Evolutionary conservation across 2,329 filamentous ascomycete species (phyloP).

Genomic region (Xylaria polymorpha): DNA sequence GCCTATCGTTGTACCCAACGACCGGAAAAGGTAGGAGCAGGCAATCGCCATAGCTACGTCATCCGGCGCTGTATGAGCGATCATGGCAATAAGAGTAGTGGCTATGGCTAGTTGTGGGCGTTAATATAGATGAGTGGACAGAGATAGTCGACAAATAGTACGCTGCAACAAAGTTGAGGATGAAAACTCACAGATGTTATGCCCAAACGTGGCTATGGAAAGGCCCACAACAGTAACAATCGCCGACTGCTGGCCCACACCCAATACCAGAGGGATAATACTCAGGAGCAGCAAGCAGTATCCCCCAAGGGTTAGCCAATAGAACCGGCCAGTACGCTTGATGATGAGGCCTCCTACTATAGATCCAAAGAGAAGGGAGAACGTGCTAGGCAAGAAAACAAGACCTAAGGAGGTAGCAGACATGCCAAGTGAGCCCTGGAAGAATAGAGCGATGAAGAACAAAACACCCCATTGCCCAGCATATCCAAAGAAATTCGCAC

Average conservation of each 20-base stretch:
- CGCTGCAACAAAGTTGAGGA: not conserved
- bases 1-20: constrained; percentile 80
- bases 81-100: constrained; percentile 75
- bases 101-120: constrained; percentile 68
- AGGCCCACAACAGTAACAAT: constrained; percentile 68
- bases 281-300: constrained; percentile 67
- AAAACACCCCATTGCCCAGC: constrained; percentile 66
- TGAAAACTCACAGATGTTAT: constrained; percentile 51
- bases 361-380: constrained; percentile 71
- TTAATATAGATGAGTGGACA: not conserved
- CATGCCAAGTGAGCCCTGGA: constrained; percentile 76
- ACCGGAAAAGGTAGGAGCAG: constrained; percentile 84
- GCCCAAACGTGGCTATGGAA: constrained; percentile 58
- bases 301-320: constrained; percentile 71
- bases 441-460: constrained; percentile 83
- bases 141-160: constrained; percentile 4
- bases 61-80: constrained; percentile 73
- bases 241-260: constrained; percentile 61
- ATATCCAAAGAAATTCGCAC: constrained; percentile 78
- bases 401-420: constrained; percentile 73
- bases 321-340: constrained; percentile 77
- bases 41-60: constrained; percentile 82
- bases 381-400: constrained; percentile 73
- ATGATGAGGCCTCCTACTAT: constrained; percentile 74
- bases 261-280: constrained; percentile 66